phyloP scores from a whole-genome alignment of 1,139 yeast species.

The Hyphopichia khmerensis region DNA sequence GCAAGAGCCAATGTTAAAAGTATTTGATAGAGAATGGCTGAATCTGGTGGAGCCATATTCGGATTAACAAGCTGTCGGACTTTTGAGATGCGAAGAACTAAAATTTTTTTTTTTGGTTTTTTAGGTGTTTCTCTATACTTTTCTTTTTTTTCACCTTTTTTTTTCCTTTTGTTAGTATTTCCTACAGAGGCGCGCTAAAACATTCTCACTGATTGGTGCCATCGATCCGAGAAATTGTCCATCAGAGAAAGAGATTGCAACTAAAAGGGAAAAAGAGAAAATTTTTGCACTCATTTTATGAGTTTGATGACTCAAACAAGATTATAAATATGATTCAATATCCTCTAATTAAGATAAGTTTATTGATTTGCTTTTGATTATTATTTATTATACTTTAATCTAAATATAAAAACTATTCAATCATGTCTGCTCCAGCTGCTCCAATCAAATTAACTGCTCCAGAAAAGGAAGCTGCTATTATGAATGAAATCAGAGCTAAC shows the following conservation, averaged over 20 bases:
- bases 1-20: not conserved
- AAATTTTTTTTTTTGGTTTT: too few relatives aligned
- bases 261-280: not conserved
- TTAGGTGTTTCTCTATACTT: too few relatives aligned
- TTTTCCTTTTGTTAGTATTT: too few relatives aligned
- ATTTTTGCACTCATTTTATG: not conserved
- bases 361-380: not conserved
- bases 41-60: not conserved
- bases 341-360: not conserved
- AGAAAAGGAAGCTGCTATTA: slow-evolving; percentile 50
- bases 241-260: not conserved
- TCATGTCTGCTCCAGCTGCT: slow-evolving; percentile 2
- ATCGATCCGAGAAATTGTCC: slow-evolving; percentile 1
- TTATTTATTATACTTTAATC: not conserved
- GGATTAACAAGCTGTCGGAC: slow-evolving; percentile 1
- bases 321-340: not conserved
- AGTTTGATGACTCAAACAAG: not conserved
- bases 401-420: slow-evolving; percentile 1
- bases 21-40: not conserved
- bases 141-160: too few relatives aligned
- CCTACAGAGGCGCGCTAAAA: too few relatives aligned
- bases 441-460: slow-evolving; percentile 28
- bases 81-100: slow-evolving; percentile 1
- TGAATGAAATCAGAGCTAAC: slow-evolving; percentile 45
- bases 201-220: not conserved